These are phyloP conservation scores for Quercus berberidifolia DNA, from an alignment of 306 rosid genomes.

Conservation along the genomic window DNA sequence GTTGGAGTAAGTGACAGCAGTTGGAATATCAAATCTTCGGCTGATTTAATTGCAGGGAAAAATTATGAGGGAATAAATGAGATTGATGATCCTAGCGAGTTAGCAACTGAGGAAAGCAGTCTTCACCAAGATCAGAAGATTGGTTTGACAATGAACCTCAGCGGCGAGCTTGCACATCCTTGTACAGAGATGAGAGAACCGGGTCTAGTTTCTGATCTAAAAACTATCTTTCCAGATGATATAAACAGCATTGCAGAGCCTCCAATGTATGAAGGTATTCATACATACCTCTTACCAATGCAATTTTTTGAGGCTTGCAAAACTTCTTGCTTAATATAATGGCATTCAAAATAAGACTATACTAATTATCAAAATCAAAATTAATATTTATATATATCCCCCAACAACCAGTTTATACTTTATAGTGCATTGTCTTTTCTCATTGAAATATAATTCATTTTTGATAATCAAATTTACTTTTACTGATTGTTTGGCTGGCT, in stretches of 20 bases:
- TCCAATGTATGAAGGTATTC: slow-evolving; percentile 49
- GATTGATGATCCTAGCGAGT: slow-evolving; percentile 17
- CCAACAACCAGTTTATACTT: neutral
- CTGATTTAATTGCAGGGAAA: slow-evolving; percentile 12
- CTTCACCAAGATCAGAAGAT: slow-evolving; percentile 27
- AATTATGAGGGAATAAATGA: slow-evolving; percentile 12
- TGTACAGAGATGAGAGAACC: neutral
- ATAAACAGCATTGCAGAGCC: slow-evolving; percentile 21
- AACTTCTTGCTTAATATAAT: neutral
- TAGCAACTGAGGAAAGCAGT: slow-evolving; percentile 23
- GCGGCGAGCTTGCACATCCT: slow-evolving; percentile 19
- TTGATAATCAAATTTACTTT: neutral
- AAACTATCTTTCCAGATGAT: slow-evolving; percentile 27
- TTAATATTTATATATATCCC: neutral
- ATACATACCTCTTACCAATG: neutral
- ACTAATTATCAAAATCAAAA: neutral
- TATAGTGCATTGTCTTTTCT: neutral
- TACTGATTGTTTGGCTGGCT: neutral
- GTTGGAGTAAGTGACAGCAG: slow-evolving; percentile 17
- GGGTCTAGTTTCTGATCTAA: slow-evolving; percentile 16
- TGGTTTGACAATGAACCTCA: slow-evolving; percentile 10
- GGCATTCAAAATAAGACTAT: neutral
- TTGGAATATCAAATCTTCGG: slow-evolving; percentile 22
- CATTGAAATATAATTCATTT: neutral
- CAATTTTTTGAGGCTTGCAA: neutral